Conservation (phyloP, 495 filamentous ascomycete species). For the Hamigera avellanea region DNA sequence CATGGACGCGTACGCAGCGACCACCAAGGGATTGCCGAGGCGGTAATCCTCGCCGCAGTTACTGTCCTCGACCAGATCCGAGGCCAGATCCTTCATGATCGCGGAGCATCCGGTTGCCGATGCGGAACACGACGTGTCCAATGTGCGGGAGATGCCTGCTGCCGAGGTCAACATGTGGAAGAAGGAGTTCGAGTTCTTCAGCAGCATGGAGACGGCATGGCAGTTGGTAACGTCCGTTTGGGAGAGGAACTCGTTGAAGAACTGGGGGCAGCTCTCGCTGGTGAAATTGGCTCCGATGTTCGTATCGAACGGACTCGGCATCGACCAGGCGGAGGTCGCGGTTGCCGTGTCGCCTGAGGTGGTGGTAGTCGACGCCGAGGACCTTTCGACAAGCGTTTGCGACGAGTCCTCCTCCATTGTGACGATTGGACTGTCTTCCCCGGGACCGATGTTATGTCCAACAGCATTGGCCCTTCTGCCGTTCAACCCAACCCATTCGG, state of each 20-base stretch:
- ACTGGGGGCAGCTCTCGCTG: constrained; percentile 44
- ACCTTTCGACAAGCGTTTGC: not conserved
- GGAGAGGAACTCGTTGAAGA: constrained; percentile 55
- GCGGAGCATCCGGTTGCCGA: constrained; percentile 44
- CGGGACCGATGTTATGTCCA: not conserved
- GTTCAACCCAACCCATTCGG: no score
- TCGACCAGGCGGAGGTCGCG: constrained; percentile 3
- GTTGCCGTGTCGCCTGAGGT: not conserved
- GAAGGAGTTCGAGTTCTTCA: constrained; percentile 64
- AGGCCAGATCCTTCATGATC: constrained; percentile 48
- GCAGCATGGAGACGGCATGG: constrained; percentile 61
- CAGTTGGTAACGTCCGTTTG: constrained; percentile 55
- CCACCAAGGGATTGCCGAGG: constrained; percentile 54
- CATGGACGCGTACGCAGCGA: constrained; percentile 61
- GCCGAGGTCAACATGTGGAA: constrained; percentile 60
- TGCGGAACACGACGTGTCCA: constrained; percentile 61
- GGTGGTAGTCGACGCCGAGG: not conserved
- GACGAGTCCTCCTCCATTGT: not conserved
- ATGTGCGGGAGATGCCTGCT: constrained; percentile 51
- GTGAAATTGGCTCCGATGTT: constrained; percentile 61
- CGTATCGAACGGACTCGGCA: constrained; percentile 65
- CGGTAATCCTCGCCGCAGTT: constrained; percentile 65
- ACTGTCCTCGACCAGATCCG: constrained; percentile 37
- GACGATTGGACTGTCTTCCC: not conserved
- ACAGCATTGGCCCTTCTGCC: not conserved